A percentile compares a stretch with the other conserved stretches of the same genome.
phyloP scores from a whole-genome alignment of 2,329 filamentous ascomycete genomes.

The Trichoderma afroharzianum region DNA sequence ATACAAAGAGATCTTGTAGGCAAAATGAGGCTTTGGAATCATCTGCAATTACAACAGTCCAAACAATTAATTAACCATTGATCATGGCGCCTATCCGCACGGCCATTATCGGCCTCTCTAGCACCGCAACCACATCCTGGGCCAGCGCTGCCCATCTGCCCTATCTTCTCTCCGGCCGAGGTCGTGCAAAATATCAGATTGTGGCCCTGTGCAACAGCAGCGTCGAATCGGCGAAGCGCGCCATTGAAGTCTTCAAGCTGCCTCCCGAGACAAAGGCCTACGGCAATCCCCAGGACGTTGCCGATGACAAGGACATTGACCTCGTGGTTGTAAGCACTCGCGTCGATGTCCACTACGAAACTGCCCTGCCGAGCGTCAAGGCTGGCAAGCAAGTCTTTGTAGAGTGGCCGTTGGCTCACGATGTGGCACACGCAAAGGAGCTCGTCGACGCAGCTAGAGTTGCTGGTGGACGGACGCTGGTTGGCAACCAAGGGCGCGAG shows the following conservation, averaged over 20 bases:
- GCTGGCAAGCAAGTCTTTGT: constrained; percentile 53
- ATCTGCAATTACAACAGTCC: not conserved
- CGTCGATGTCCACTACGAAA: constrained; percentile 50
- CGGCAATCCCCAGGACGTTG: constrained; percentile 46
- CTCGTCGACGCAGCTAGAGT: constrained; percentile 35
- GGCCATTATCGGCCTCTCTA: constrained; percentile 57
- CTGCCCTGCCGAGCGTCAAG: constrained; percentile 43
- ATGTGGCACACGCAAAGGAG: constrained; percentile 38
- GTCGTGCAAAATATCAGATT: constrained; percentile 43
- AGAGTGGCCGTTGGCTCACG: constrained; percentile 56
- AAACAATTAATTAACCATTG: not conserved
- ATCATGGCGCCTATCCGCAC: constrained; percentile 50
- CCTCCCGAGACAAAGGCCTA: constrained; percentile 43
- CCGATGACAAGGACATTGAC: constrained; percentile 48
- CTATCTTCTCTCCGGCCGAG: constrained; percentile 49
- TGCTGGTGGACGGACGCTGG: constrained; percentile 37
- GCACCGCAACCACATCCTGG: constrained; percentile 51
- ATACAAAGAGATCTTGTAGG: not conserved
- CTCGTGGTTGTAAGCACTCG: constrained; percentile 53
- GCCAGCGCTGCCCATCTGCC: constrained; percentile 55
- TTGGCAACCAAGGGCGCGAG: constrained; percentile 50
- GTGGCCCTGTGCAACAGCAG: constrained; percentile 52
- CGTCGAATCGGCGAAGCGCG: constrained; percentile 39
- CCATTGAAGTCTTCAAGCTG: constrained; percentile 43
- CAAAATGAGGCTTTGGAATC: not conserved